Conservation (phyloP, 1,284 basidiomycete genomes). For the Malassezia cuniculi region DNA sequence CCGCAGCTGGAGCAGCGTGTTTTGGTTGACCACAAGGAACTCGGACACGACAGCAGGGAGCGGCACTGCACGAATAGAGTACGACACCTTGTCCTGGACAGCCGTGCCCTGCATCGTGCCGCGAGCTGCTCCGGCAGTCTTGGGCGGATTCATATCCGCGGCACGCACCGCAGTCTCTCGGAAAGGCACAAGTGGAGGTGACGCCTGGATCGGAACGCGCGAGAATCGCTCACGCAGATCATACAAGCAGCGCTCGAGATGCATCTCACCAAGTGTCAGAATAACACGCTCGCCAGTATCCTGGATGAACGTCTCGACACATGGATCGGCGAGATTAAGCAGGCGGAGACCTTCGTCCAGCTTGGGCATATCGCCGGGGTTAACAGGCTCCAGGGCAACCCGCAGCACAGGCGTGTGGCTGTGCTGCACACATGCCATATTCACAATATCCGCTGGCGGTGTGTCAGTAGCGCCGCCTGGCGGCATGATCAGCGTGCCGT, state of each 20-base stretch:
- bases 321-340: slow-evolving; percentile 89
- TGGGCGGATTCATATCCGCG: slow-evolving; percentile 71
- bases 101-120: slow-evolving; percentile 66
- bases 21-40: slow-evolving; percentile 64
- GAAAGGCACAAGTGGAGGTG: slow-evolving; percentile 93
- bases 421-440: slow-evolving; percentile 36
- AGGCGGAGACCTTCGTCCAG: slow-evolving; percentile 75
- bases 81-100: slow-evolving; percentile 62
- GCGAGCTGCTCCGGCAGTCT: slow-evolving; percentile 58
- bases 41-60: slow-evolving; percentile 57
- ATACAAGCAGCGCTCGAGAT: slow-evolving; percentile 90
- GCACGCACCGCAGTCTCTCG: slow-evolving; percentile 70
- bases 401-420: slow-evolving; percentile 70
- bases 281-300: slow-evolving; percentile 97
- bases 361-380: slow-evolving; percentile 77
- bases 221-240: slow-evolving; percentile 91
- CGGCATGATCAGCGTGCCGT: slow-evolving; percentile 57
- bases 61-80: slow-evolving; percentile 68
- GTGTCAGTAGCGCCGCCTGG: not conserved
- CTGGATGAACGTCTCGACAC: slow-evolving; percentile 91
- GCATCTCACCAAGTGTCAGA: slow-evolving; percentile 85
- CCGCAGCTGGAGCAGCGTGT: slow-evolving; percentile 46
- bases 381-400: slow-evolving; percentile 78
- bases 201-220: slow-evolving; percentile 77
- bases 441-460: slow-evolving; percentile 19